phyloP scores from a whole-genome alignment of 495 filamentous ascomycete species.

The Penicillium riverlandense region DNA sequence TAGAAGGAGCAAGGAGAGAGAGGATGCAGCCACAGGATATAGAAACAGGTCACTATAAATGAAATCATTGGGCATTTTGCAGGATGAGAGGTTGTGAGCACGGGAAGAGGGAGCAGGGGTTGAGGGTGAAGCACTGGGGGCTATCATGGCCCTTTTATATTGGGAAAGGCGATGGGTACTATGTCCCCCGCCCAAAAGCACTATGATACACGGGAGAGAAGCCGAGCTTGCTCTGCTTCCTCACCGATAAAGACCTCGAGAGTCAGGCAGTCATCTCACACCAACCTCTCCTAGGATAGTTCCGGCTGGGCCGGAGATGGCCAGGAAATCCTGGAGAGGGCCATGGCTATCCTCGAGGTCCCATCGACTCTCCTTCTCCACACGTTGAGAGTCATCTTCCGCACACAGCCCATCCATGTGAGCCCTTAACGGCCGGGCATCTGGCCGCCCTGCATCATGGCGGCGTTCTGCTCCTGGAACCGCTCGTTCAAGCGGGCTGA shows the following conservation, averaged over 20 bases:
- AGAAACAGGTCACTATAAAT: too few relatives aligned
- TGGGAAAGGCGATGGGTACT: constrained; percentile 1
- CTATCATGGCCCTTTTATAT: neutral
- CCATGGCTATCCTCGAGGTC: too few relatives aligned
- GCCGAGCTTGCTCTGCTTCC: constrained; percentile 6
- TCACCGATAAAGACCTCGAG: neutral
- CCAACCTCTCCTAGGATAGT: neutral
- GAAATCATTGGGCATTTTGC: too few relatives aligned
- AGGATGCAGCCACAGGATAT: too few relatives aligned
- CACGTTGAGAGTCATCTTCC: neutral
- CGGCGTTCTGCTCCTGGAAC: constrained; percentile 90
- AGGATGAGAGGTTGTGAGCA: too few relatives aligned
- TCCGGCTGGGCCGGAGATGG: too few relatives aligned
- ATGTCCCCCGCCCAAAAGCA: constrained; percentile 7
- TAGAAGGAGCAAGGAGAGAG: too few relatives aligned
- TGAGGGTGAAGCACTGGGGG: too few relatives aligned
- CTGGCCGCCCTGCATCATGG: constrained; percentile 69
- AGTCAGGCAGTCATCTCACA: constrained; percentile 1
- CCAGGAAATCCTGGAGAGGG: too few relatives aligned
- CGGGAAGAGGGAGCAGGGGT: too few relatives aligned
- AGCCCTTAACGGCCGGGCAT: constrained; percentile 33
- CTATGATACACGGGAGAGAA: constrained; percentile 23
- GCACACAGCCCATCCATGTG: neutral
- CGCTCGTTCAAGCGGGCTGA: constrained; percentile 79
- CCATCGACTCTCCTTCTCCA: too few relatives aligned